Base-by-base conservation (phyloP, 176 grass and related monocot species). In the Triticum timopheevii region DNA sequence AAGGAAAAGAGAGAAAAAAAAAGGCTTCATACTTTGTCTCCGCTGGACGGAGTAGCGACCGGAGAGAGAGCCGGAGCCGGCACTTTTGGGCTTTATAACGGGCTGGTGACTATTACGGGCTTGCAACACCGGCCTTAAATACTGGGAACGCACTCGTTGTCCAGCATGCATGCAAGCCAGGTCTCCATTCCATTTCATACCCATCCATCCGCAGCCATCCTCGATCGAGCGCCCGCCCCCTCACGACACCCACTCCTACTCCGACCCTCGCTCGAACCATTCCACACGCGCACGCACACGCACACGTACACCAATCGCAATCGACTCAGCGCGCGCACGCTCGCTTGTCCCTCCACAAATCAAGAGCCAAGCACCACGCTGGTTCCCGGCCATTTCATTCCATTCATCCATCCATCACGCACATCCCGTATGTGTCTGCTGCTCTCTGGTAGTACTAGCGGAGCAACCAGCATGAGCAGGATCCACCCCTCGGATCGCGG, bases 401-500 rank as follows among this genome's bases (percentile, higher is more conserved):
- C 19, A 59, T 59, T 22, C 19, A 3, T 59, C 19, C 52, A 58
- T 30, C 47, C 24, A 10, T 50, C 40, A 0, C 42, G 3, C 73
- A 4, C 31, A 7, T 16, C 13, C 8, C 47, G 6, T 8, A 56
- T 77, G 47, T 77, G 74, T 28, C 47, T 16, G 44, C 73, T 76
- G 44, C 12, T 25, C 34, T 44, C 61, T 11, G 11, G 3, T 6
- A 24, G 42, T 4, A 19, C 44, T 10, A 52, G 73, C 27, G 3
- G 63, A 31, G 4, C 49, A 76, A 6, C 73, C 40, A 35, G 17
- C 73, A 95, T 95, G 93, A 84, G 58, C 13, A 90, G 88, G 79
- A 84, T 95, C 40, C 88, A 95, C 84, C 93, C 90, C 5, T 80
- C 87, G 1, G 61, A 65, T 28, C 63, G 56, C 25, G 50, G 3